Percentiles rank a stretch among this genome's conserved stretches.
Evolutionary conservation across 139 green algal species (phyloP).

Genomic region (Closterium sp.): DNA sequence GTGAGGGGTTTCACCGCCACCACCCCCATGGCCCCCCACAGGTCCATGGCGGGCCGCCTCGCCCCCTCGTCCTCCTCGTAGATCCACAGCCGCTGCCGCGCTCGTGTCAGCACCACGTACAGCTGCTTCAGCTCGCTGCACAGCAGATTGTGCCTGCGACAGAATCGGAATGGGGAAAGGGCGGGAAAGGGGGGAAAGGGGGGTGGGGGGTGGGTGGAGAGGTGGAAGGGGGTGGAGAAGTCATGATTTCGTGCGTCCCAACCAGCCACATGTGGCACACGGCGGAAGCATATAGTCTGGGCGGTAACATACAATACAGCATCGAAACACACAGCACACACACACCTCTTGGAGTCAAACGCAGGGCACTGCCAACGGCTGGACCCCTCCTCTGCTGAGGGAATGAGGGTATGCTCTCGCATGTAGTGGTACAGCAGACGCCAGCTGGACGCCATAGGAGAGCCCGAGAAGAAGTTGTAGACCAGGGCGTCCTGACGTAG

Average conservation of each 20-base stretch:
- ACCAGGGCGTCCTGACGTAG: constrained; percentile 57
- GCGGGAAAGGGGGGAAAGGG: neutral
- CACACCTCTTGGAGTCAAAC: neutral
- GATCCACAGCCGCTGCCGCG: constrained; percentile 68
- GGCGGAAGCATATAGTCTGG: no score
- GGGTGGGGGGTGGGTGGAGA: neutral
- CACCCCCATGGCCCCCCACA: constrained; percentile 9
- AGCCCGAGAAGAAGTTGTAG: constrained; percentile 72
- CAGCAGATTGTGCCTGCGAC: constrained; percentile 57
- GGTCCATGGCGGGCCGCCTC: neutral
- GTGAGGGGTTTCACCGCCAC: neutral
- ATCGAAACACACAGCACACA: no score
- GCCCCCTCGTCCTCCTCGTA: constrained; percentile 54
- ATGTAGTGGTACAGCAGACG: constrained; percentile 66
- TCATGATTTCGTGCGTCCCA: no score
- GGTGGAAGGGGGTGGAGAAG: neutral
- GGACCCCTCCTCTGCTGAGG: neutral
- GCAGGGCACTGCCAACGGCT: neutral
- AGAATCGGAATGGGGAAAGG: neutral
- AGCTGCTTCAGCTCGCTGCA: constrained; percentile 77
- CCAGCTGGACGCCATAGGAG: constrained; percentile 56
- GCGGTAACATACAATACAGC: no score
- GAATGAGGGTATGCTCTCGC: constrained; percentile 12
- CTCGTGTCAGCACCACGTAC: constrained; percentile 76
- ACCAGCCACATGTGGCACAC: no score